Percentiles rank a stretch among this genome's conserved stretches.
phyloP scores from a whole-genome alignment of 1,139 yeast species.

The Pneumocystis oryctolagi region DNA sequence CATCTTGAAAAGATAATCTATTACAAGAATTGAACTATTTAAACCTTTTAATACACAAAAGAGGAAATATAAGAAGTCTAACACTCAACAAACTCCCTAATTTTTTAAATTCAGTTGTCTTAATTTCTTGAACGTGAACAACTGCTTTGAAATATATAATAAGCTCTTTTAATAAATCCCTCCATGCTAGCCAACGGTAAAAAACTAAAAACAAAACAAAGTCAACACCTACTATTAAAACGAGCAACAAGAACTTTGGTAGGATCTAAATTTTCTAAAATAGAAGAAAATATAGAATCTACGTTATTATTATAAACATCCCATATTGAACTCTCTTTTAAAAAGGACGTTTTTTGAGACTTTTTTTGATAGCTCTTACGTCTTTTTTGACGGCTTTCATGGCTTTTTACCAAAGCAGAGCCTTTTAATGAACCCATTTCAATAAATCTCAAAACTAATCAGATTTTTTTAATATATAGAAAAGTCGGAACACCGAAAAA shows the following conservation, averaged over 20 bases:
- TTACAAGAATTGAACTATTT: conserved; percentile 17
- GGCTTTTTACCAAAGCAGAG: background rate
- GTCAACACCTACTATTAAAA: background rate
- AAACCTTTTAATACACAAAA: background rate
- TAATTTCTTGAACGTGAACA: conserved; percentile 74
- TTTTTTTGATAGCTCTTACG: background rate
- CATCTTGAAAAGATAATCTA: conserved; percentile 45
- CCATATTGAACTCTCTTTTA: background rate
- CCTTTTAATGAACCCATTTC: background rate
- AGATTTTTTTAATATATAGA: too few relatives aligned
- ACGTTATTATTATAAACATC: background rate
- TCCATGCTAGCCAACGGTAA: background rate
- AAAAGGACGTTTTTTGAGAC: background rate
- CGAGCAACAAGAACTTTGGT: background rate
- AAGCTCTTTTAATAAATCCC: background rate
- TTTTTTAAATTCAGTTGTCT: conserved; percentile 66
- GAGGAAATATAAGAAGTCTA: conserved; percentile 36
- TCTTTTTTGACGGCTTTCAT: background rate
- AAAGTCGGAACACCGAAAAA: background rate
- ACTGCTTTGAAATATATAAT: conserved; percentile 56
- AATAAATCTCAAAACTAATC: background rate
- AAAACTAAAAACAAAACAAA: background rate
- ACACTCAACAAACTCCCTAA: conserved; percentile 39
- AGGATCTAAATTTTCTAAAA: background rate
- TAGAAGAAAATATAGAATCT: background rate